Base-by-base conservation (phyloP, 805 yeast species). In the Ogataea paradorogensis region DNA sequence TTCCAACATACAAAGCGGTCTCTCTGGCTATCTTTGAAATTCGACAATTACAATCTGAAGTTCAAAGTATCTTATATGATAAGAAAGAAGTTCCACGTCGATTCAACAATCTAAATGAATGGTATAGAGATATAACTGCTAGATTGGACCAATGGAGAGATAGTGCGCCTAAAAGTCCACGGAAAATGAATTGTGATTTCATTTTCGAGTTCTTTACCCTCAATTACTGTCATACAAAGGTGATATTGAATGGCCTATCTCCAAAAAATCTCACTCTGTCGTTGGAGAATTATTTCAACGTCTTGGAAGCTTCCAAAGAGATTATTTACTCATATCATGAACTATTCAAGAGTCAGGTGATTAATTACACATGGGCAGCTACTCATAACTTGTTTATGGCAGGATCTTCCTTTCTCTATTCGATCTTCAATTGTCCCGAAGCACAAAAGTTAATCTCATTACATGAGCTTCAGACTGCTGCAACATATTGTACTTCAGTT, bases 321-420 rank as follows among this genome's bases (percentile, higher is more conserved):
- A 73, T 87, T 25, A 81, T 88, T 38, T 64, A 69, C 24, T 73
- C 80, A 22, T 89, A 85, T 57, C 65, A 73, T 35, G 74, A 73
- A 36, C 63, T 89, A 27, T 75, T 73, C 49, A 59, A 66, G n/a
- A 70, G 70, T 21, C 75, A 74, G 51, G 68, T 76, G 33, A 72
- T 88, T 44, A 87, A 87, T 59, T 89, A 85, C 61, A 86, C 96
- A 0, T 89, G 96, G 96, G 90, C 89, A 2, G 93, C 95, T 0
- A 90, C 87, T 3, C 95, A 88, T 59, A 88, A 87, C 56, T 66
- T 87, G 38, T 87, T 87, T 57, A 82, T 85, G 84, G 90, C 95
- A 0, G 95, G 95, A 1, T 83, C 91, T 20, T 83, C 95, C 1
- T 88, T 79, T 51, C 66, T 89, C 30, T 88, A 84, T 56, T 75